Conservation (phyloP, 139 green algal species). For the Gonium pectorale region DNA sequence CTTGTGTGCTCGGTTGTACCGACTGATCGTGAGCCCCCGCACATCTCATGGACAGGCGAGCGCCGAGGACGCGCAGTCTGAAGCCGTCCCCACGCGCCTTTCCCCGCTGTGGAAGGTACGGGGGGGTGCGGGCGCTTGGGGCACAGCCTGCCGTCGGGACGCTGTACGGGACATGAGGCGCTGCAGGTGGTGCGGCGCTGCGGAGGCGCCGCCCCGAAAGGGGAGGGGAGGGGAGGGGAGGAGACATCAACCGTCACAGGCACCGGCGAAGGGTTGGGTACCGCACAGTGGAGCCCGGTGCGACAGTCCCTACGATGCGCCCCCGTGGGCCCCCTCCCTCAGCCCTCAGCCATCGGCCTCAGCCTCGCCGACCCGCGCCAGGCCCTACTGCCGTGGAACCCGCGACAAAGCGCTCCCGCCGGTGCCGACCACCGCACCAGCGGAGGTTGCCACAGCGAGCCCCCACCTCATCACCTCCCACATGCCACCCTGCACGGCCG, state of each 20-base stretch:
- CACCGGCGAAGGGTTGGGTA: not conserved
- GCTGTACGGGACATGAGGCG: not conserved
- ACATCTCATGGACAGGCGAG: not conserved
- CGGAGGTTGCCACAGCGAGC: too few relatives aligned
- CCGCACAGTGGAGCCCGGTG: not conserved
- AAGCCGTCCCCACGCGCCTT: conserved; percentile 3
- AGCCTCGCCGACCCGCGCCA: too few relatives aligned
- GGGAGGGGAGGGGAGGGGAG: not conserved
- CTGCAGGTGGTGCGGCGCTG: not conserved
- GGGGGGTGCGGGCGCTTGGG: not conserved
- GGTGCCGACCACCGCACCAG: too few relatives aligned
- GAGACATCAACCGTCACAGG: not conserved
- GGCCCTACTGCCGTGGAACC: too few relatives aligned
- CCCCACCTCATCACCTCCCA: not conserved
- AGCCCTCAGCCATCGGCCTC: too few relatives aligned
- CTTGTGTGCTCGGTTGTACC: not conserved
- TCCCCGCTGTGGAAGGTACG: conserved; percentile 49
- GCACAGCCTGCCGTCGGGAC: not conserved
- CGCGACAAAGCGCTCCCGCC: too few relatives aligned
- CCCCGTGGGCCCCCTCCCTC: too few relatives aligned
- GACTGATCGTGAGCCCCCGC: not conserved
- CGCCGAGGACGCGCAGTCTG: conserved; percentile 8
- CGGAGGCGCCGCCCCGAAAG: not conserved
- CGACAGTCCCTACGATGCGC: too few relatives aligned
- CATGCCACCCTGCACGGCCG: not conserved